Evolutionary conservation across 225 moss, liverwort and hornwort genomes (phyloP).

Genomic region (Straminergon stramineum): DNA sequence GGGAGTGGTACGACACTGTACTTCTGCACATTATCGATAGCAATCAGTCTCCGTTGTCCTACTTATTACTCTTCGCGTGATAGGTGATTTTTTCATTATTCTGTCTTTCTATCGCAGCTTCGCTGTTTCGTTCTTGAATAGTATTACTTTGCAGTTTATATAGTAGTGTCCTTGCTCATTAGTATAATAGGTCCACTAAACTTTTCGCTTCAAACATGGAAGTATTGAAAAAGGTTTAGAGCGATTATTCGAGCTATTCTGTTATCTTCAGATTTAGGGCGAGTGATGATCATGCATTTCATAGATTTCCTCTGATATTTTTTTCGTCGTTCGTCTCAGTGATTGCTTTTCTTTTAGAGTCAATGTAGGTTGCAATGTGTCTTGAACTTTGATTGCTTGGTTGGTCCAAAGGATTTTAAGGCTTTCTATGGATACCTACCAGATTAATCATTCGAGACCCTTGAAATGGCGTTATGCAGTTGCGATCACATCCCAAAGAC

Average conservation of each 20-base stretch:
- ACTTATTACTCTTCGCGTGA: background rate
- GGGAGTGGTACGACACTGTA: background rate
- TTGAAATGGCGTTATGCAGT: conserved; percentile 41
- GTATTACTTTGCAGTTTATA: background rate
- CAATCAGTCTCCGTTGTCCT: background rate
- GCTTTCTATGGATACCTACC: background rate
- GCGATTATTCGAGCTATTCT: background rate
- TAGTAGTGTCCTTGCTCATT: background rate
- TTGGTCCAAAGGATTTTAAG: background rate
- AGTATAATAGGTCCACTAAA: background rate
- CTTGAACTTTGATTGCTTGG: background rate
- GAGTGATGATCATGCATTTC: background rate
- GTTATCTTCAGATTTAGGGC: background rate
- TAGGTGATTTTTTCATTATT: background rate
- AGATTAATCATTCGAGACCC: background rate
- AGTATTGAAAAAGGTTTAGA: background rate
- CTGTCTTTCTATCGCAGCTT: background rate
- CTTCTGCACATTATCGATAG: background rate
- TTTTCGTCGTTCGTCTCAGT: background rate
- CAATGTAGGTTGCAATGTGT: background rate
- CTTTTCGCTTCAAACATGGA: background rate
- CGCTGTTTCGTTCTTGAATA: background rate
- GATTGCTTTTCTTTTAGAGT: background rate
- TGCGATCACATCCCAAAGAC: conserved; percentile 68
- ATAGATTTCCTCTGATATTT: background rate